Evolutionary conservation across 495 filamentous ascomycete species (phyloP), one percentile per base, ranked within the genome.

Genomic region (Penicillium arizonense): DNA sequence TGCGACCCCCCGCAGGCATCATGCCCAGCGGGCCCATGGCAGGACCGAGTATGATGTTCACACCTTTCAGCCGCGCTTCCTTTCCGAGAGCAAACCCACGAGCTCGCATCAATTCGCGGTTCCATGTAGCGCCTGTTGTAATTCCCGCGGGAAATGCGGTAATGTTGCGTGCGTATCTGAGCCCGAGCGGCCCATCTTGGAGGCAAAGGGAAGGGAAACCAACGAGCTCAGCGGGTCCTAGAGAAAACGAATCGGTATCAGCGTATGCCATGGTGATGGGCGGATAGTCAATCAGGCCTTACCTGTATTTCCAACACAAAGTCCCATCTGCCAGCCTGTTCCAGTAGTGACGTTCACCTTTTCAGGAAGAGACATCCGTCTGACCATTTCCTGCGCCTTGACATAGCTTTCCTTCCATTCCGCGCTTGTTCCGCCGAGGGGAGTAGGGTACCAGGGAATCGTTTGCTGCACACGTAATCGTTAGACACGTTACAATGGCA

Each of bases 291-390:
- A n/a, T 38, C 40, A 33, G 16, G 21, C 28, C 59, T 20, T 56
- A 76, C 75, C 75, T 6, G 91, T 96, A 67, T 96, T 96, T 14
- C 93, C 94, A 5, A 97, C 91, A 49, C 91, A 94, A 42, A 91
- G 76, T 0, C 87, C 90, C 87, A 93, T 93, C 65, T 80, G 74
- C 93, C 92, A 97, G 7, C 94, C 93, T 0, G 84, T 91, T 0
- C 93, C 93, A 0, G 92, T 96, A 0, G 94, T 97, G 57, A 97
- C 77, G 67, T 97, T 97, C 48, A 98, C 88, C 67, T 97, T 98
- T 64, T 96, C 93, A 24, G 87, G 75, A 34, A 98, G 70, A 9
- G 82, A 90, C 93, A 98, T 96, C 64, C 80, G 78, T 46, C 73
- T 65, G 0, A 97, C 94, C 73, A 98, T 67, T 50, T 76, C 77